Percentiles rank a stretch among this genome's conserved stretches.
Conservation (phyloP, 2,329 filamentous ascomycete species). For the Calonectria pauciramosa region DNA sequence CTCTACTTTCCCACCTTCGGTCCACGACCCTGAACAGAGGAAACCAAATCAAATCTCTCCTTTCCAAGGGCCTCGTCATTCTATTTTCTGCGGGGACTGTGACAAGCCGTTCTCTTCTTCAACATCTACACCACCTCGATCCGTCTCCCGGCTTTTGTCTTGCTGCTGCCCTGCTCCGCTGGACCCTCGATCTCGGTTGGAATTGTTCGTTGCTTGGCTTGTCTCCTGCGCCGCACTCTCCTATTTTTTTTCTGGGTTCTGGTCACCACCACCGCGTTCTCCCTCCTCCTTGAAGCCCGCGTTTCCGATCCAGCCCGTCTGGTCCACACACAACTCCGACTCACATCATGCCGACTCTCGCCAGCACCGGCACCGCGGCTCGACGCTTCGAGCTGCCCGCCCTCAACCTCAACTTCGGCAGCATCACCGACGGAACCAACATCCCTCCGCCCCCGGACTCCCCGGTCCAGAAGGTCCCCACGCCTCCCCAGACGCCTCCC, state of each 20-base stretch:
- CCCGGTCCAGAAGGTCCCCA: slow-evolving; percentile 63
- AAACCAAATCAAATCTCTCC: slow-evolving; percentile 37
- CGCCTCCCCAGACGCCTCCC: slow-evolving; percentile 56
- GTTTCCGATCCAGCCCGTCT: not conserved
- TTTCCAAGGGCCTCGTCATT: slow-evolving; percentile 40
- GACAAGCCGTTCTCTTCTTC: slow-evolving; percentile 38
- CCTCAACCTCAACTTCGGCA: slow-evolving; percentile 70
- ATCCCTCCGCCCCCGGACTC: slow-evolving; percentile 72
- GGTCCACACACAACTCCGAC: not conserved
- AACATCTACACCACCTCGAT: slow-evolving; percentile 41
- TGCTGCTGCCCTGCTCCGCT: not conserved
- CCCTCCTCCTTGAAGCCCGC: not conserved
- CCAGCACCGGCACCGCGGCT: slow-evolving; percentile 45
- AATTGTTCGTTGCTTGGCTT: not conserved
- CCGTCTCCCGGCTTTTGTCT: not conserved
- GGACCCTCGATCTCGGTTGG: not conserved
- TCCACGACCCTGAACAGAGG: slow-evolving; percentile 34
- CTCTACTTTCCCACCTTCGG: slow-evolving; percentile 44
- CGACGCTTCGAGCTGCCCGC: slow-evolving; percentile 69
- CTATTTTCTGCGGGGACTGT: slow-evolving; percentile 45
- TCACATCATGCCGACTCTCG: slow-evolving; percentile 50
- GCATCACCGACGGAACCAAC: slow-evolving; percentile 71
- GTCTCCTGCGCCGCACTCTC: slow-evolving; percentile 4
- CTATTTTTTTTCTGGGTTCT: slow-evolving; percentile 29
- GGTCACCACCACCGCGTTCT: slow-evolving; percentile 29